Evolutionary conservation across 164 flowering plant species (phyloP).

Genomic region (Buxus sempervirens): DNA sequence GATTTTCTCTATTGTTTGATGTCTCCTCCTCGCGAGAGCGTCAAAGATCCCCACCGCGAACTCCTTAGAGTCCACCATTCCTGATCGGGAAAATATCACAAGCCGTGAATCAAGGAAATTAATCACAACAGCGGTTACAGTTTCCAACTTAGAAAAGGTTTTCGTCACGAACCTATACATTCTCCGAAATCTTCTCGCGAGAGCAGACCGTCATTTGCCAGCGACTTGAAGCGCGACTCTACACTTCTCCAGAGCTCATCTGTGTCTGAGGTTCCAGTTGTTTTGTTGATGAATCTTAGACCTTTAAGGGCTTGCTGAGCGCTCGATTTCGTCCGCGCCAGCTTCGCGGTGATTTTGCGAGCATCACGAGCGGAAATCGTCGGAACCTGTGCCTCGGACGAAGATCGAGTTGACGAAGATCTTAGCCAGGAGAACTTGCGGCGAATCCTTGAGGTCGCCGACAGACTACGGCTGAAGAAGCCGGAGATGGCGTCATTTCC

Average conservation of each 20-base stretch:
- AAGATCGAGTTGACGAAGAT: constrained; percentile 40
- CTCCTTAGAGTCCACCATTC: constrained; percentile 95
- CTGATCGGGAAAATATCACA: constrained; percentile 26
- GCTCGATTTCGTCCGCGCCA: constrained; percentile 57
- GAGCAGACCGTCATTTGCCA: constrained; percentile 67
- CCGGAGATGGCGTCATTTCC: constrained; percentile 9
- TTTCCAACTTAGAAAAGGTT: too few species aligned
- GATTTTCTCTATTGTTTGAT: constrained; percentile 46
- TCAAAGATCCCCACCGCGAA: constrained; percentile 85
- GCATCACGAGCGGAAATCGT: constrained; percentile 45
- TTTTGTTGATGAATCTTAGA: constrained; percentile 74
- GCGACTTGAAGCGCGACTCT: constrained; percentile 54
- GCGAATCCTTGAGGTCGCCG: constrained; percentile 51
- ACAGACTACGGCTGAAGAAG: constrained; percentile 36
- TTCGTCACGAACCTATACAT: too few species aligned
- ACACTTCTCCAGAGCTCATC: constrained; percentile 59
- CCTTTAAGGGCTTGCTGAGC: constrained; percentile 79
- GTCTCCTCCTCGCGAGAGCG: constrained; percentile 65
- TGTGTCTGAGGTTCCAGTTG: constrained; percentile 29
- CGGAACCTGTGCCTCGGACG: constrained; percentile 30
- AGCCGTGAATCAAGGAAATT: too few species aligned
- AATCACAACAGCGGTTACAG: too few species aligned
- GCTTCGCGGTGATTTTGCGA: constrained; percentile 46
- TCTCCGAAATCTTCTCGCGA: constrained; percentile 76
- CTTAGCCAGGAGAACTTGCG: constrained; percentile 57